Evolutionary conservation across 1,139 yeast species (phyloP).

Genomic region (Pichia sp.): DNA sequence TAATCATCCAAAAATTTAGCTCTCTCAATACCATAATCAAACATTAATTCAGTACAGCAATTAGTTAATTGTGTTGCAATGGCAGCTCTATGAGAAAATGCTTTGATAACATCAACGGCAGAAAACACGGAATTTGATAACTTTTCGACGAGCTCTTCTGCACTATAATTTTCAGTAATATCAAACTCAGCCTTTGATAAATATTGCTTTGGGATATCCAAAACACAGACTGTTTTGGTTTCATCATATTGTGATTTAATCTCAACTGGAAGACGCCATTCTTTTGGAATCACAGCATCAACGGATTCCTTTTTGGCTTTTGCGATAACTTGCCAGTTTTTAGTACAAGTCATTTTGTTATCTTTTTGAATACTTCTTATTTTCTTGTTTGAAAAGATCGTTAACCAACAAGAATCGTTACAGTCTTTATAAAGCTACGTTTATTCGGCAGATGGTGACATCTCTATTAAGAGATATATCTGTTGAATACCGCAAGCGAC

Average conservation of each 20-base stretch:
- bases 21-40: conserved; percentile 35
- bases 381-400: no score
- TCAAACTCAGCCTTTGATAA: neutral
- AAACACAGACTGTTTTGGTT: neutral
- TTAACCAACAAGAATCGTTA: no score
- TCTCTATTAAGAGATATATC: no score
- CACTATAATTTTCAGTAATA: conserved; percentile 5
- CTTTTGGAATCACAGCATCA: neutral
- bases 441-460: no score
- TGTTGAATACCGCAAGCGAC: no score
- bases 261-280: conserved; percentile 4
- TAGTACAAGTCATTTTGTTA: neutral
- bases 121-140: neutral
- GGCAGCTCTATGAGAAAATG: conserved; percentile 48
- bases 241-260: neutral
- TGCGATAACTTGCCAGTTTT: conserved; percentile 1
- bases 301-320: conserved; percentile 1
- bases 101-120: conserved; percentile 42
- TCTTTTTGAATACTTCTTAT: no score
- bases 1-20: conserved; percentile 31
- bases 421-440: no score
- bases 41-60: conserved; percentile 48
- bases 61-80: conserved; percentile 44
- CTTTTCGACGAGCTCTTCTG: neutral
- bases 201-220: conserved; percentile 1